Percentiles rank a stretch among this genome's conserved stretches.
These are phyloP conservation scores for Lachancea thermotolerans DNA, from an alignment of 805 yeast species.

Conservation along the genomic window DNA sequence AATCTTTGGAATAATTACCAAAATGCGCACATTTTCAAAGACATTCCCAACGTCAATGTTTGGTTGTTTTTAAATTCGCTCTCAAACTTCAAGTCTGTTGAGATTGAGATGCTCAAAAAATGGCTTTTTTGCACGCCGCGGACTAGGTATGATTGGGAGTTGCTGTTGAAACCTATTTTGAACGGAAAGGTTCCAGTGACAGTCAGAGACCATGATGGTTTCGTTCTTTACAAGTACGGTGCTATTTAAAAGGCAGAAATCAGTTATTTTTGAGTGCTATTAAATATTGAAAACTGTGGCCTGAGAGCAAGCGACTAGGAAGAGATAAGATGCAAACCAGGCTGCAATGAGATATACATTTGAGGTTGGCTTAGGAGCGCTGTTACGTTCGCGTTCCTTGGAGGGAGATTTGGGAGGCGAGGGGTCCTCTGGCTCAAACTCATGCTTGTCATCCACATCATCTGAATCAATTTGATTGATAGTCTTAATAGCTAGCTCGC, in stretches of 20 bases:
- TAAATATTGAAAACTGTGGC: background rate
- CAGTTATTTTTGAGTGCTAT: no score
- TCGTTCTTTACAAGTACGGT: constrained; percentile 37
- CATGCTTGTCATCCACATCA: background rate
- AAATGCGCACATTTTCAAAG: constrained; percentile 22
- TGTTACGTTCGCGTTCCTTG: background rate
- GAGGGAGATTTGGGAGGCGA: background rate
- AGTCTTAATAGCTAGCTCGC: constrained; percentile 19
- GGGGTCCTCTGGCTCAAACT: background rate
- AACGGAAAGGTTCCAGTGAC: constrained; percentile 30
- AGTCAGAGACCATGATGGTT: constrained; percentile 35
- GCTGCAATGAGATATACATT: background rate
- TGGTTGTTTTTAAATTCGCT: constrained; percentile 30
- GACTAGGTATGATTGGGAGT: constrained; percentile 35
- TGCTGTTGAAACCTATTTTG: constrained; percentile 31
- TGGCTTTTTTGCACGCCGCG: constrained; percentile 35
- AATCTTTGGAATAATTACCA: constrained; percentile 23
- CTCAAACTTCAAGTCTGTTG: constrained; percentile 30
- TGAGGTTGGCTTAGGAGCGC: background rate
- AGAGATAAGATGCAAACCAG: background rate
- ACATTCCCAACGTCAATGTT: constrained; percentile 34
- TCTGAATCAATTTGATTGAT: constrained; percentile 2
- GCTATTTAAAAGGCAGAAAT: background rate
- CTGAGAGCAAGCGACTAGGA: background rate
- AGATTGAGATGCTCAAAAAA: constrained; percentile 33